These are phyloP conservation scores for Apiotrichum sp. DNA, from an alignment of 1,284 basidiomycete species.

Conservation along the genomic window DNA sequence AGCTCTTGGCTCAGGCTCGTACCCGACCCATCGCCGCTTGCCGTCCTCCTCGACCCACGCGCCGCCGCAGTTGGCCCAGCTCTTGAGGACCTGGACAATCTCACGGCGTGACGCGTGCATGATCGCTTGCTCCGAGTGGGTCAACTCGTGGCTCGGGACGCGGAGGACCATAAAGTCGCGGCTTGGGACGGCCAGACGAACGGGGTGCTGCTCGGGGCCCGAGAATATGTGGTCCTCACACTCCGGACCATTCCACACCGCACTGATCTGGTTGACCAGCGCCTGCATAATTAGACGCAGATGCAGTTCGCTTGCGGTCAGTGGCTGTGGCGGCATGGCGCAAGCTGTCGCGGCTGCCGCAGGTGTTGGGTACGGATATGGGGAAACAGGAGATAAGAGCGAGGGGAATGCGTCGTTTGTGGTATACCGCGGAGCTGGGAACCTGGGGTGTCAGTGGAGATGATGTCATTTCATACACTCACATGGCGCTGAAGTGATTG, in stretches of 20 bases:
- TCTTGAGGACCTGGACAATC: conserved; percentile 57
- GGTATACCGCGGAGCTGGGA: conserved; percentile 30
- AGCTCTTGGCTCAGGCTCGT: conserved; percentile 10
- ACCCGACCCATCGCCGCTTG: conserved; percentile 26
- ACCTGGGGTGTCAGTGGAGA: conserved; percentile 13
- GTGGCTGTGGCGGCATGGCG: conserved; percentile 19
- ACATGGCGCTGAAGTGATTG: conserved; percentile 79
- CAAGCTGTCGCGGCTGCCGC: neutral
- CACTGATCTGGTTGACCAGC: conserved; percentile 42
- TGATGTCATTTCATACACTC: conserved; percentile 22
- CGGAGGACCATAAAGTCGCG: conserved; percentile 61
- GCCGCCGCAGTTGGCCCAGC: conserved; percentile 32
- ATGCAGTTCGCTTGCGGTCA: conserved; percentile 38
- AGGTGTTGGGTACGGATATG: conserved; percentile 35
- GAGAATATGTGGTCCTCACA: conserved; percentile 39
- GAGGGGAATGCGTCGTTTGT: conserved; percentile 40
- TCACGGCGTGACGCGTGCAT: conserved; percentile 68
- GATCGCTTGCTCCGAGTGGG: conserved; percentile 36
- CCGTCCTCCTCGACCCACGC: conserved; percentile 21
- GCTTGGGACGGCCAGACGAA: conserved; percentile 53
- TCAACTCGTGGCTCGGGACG: conserved; percentile 50
- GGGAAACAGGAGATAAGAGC: conserved; percentile 48
- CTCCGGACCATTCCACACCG: conserved; percentile 29
- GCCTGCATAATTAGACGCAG: conserved; percentile 48
- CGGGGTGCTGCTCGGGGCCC: conserved; percentile 58